Evolutionary conservation across 768 basidiomycete species (phyloP), one percentile per base, ranked within the genome.

Genomic region (Calocybe cyanea): DNA sequence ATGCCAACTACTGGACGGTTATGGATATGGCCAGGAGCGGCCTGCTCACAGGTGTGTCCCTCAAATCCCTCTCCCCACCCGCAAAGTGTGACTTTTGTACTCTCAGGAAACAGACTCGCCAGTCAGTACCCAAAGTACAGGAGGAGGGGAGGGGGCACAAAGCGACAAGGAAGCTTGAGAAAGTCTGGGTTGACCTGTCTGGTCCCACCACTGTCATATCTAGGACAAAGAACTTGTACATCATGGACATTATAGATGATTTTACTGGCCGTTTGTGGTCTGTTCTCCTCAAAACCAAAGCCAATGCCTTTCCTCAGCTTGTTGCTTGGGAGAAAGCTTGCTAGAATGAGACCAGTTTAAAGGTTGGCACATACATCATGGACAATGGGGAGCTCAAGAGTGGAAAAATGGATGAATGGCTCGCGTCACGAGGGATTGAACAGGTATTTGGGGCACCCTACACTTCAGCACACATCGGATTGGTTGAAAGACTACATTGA

Each of bases 161-260:
- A 41, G 63, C 63, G 7, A 57, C 41, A 8, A 34, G 57, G 39
- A 50, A 40, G 35, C 43, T 67, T 37, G 65, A 60, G 34, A 59
- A 54, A 17, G 59, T 69, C 2, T 65, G 55, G 43, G 55, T 66
- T 33, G 66, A 72, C 38, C 38, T 70, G 11, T 5, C 55, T 10
- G 64, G 62, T 8, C 54, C 52, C 11, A 19, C 49, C 0, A 39
- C 39, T 39, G 60, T 66, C n/a, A 19, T 15, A 18, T 62, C 61
- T 2, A 15, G 49, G 0, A 49, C 46, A 20, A 15, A 23, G 7
- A 23, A 18, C 7, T 4, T 23, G 14, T 38, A 40, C n/a, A 25
- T 24, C 1, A 58, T 68, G 58, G 55, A 67, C 48, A 56, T 70
- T n/a, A 50, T 70, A n/a, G 66, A 69, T 44, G 62, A 69, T 43